phyloP scores from a whole-genome alignment of 208 protist species.

The Phytomonas sp. region DNA sequence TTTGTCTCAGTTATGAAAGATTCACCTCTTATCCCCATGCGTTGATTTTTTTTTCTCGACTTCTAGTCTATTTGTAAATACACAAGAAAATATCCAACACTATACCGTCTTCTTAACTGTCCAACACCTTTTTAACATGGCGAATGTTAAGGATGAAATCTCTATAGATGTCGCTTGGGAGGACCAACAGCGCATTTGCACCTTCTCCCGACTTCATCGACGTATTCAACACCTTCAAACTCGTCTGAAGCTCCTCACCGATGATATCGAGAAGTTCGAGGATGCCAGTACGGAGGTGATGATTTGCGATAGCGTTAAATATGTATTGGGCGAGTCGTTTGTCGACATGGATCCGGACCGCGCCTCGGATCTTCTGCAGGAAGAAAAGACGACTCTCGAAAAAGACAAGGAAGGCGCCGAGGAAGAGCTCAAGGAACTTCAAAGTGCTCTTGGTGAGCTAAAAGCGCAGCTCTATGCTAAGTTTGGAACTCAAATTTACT shows the following conservation, averaged over 20 bases:
- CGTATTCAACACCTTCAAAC: constrained; percentile 50
- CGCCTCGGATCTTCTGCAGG: constrained; percentile 49
- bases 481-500: constrained; percentile 84
- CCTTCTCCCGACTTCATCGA: constrained; percentile 71
- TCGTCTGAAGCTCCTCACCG: constrained; percentile 30
- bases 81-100: background rate
- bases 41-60: background rate
- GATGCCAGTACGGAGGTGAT: constrained; percentile 42
- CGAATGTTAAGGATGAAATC: constrained; percentile 27
- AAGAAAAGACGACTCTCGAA: constrained; percentile 40
- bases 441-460: constrained; percentile 47
- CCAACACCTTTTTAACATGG: background rate
- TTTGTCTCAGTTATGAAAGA: background rate
- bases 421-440: constrained; percentile 41
- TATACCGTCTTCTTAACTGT: constrained; percentile 5
- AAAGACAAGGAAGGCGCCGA: constrained; percentile 39
- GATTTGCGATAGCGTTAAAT: constrained; percentile 70
- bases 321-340: constrained; percentile 84
- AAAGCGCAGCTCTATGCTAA: constrained; percentile 87
- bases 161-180: constrained; percentile 81
- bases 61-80: background rate
- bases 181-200: constrained; percentile 83
- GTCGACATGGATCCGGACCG: constrained; percentile 58
- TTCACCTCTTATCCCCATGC: background rate
- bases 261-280: constrained; percentile 69